Percentiles rank a stretch among this genome's conserved stretches.
Evolutionary conservation across 345 rosid genomes (phyloP).

Genomic region (Dimocarpus longan): DNA sequence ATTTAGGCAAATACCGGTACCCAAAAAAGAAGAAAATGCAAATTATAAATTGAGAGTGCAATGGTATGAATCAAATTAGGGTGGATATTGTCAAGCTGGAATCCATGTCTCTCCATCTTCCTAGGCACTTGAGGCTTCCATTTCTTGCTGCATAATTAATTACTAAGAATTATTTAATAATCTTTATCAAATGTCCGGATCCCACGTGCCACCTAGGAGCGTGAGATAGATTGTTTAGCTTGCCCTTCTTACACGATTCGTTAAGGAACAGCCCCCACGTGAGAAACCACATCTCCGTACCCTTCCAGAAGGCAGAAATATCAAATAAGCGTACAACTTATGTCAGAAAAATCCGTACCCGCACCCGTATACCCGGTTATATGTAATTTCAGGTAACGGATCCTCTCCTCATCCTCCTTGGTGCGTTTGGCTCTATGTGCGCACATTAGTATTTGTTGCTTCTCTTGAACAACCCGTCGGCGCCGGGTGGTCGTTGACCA

Average conservation of each 20-base stretch:
- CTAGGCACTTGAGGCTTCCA: not conserved
- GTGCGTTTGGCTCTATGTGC: not conserved
- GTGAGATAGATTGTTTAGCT: not conserved
- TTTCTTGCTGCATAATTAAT: not conserved
- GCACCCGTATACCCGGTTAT: conserved; percentile 10
- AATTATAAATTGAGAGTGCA: too few relatives aligned
- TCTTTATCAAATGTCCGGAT: not conserved
- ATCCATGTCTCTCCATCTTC: not conserved
- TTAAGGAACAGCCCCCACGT: conserved; percentile 21
- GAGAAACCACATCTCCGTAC: conserved; percentile 22
- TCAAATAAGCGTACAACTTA: not conserved
- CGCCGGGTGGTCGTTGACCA: conserved; percentile 32
- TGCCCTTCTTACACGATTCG: conserved; percentile 19
- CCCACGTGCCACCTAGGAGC: not conserved
- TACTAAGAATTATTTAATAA: not conserved
- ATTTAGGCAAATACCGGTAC: too few relatives aligned
- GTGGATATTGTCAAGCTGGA: not conserved
- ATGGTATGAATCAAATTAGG: too few relatives aligned
- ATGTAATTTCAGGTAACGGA: not conserved
- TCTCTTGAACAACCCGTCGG: conserved; percentile 16
- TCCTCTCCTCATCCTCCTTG: not conserved
- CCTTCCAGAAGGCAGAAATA: conserved; percentile 21
- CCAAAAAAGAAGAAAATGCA: too few relatives aligned
- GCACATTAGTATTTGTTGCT: not conserved
- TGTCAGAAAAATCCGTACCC: conserved; percentile 10